Base-by-base conservation (phyloP, 1,139 yeast species). In the Yamadazyma sp. region DNA sequence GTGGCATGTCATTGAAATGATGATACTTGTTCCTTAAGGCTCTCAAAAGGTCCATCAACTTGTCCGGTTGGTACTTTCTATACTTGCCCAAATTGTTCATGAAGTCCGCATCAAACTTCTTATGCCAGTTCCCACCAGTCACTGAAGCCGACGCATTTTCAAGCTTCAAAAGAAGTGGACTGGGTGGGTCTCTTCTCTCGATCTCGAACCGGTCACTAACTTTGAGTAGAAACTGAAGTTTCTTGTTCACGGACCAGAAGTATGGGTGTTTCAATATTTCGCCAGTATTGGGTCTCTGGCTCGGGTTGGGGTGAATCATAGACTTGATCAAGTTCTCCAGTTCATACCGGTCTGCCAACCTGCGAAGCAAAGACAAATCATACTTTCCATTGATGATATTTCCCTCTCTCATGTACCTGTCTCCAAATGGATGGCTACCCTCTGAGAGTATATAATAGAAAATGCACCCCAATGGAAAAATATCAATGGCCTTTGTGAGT, bases 371-470 rank as follows among this genome's bases (percentile, higher is more conserved):
- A 2, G 76, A 72, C 31, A 90, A 61, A 40, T 76, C 70, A 55
- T 68, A 84, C n/a, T 75, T 73, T 14, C 85, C 86, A 49, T 80
- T 85, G 43, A 89, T 81, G 27, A 92, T 90, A 54, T 92, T 89
- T 13, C 86, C 94, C 55, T 92, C 97, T 36, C 98, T 73, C 52
- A 84, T 62, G 51, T 87, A 89, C 39, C 88, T 70, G 52, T 86
- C 95, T 10, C 98, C 98, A 66, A 87, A 92, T 3, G 98, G 98
- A 66, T 92, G 98, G n/a, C 63, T 59, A 0, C 99, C 98, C 11
- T 78, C 78, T 0, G 96, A 77, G 32, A 94, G 62, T 29, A 90
- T 85, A 56, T 89, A 94, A 57, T 77, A 90, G 56, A 87, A 94
- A 0, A 92, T 94, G 64, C 98, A 94, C 0, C 98, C 99, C 46